Conservation (phyloP, 2,329 filamentous ascomycete genomes). For the Colletotrichum sp. region DNA sequence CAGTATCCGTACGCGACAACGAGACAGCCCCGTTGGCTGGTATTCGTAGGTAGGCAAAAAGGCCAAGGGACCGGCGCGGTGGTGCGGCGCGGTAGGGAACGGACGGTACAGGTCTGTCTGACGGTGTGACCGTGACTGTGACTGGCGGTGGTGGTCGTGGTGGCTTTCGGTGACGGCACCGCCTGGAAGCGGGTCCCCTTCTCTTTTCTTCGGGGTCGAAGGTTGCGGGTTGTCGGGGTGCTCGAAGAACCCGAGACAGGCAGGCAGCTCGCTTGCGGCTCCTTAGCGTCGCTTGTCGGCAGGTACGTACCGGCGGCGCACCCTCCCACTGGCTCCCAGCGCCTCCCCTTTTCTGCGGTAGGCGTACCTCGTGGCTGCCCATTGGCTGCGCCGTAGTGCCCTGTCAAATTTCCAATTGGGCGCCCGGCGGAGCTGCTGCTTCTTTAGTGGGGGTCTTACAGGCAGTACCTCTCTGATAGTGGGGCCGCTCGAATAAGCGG, state of each 20-base stretch:
- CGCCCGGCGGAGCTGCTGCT: background rate
- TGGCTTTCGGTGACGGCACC: background rate
- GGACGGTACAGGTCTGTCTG: background rate
- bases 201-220: background rate
- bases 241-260: constrained; percentile 16
- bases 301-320: background rate
- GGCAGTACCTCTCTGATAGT: background rate
- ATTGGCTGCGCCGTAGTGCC: background rate
- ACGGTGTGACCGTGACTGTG: background rate
- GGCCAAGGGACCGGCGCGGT: background rate
- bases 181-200: background rate
- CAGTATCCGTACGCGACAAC: background rate
- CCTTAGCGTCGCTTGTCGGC: background rate
- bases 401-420: constrained; percentile 6
- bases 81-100: background rate
- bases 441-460: background rate
- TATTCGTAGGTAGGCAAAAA: background rate
- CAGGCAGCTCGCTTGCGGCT: constrained; percentile 17
- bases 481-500: background rate
- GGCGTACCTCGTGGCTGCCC: background rate
- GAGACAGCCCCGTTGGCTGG: background rate
- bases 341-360: background rate
- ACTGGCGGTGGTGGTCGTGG: background rate
- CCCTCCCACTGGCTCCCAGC: background rate
- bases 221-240: constrained; percentile 19